Conservation (phyloP, 2,329 filamentous ascomycete species). For the Fusarium drepaniforme region DNA sequence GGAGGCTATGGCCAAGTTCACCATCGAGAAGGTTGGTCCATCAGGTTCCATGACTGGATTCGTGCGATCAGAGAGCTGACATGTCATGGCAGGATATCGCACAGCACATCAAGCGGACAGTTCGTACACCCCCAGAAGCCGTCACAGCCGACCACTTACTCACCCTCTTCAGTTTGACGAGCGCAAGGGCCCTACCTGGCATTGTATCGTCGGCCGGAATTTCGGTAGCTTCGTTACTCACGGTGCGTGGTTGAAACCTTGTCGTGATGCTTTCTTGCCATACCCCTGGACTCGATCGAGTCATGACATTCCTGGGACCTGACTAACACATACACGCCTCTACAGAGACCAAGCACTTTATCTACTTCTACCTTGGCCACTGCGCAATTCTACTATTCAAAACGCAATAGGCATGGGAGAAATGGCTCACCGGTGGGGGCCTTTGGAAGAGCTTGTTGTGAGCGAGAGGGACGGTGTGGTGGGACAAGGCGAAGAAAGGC, state of each 20-base stretch:
- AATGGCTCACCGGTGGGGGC: constrained; percentile 43
- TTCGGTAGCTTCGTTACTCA: constrained; percentile 99
- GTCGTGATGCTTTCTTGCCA: neutral
- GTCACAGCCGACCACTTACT: constrained; percentile 24
- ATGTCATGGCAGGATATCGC: constrained; percentile 81
- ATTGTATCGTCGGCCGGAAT: constrained; percentile 98
- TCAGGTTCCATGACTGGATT: constrained; percentile 2
- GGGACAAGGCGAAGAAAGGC: constrained; percentile 23
- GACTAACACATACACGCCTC: constrained; percentile 24
- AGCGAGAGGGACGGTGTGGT: constrained; percentile 37
- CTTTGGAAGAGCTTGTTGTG: constrained; percentile 47
- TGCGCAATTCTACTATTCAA: constrained; percentile 99
- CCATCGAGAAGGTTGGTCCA: constrained; percentile 68
- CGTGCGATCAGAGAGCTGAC: constrained; percentile 28
- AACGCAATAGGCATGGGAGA: constrained; percentile 78
- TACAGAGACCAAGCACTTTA: constrained; percentile 98
- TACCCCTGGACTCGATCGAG: constrained; percentile 5
- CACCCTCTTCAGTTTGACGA: constrained; percentile 81
- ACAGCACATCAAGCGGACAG: constrained; percentile 94
- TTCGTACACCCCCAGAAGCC: constrained; percentile 51
- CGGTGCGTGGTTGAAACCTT: constrained; percentile 67
- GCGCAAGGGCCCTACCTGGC: constrained; percentile 98
- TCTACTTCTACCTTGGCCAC: constrained; percentile 99
- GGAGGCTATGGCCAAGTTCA: constrained; percentile 73
- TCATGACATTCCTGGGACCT: neutral